Evolutionary conservation across 23 red algal species (phyloP).

Genomic region (Gracilariopsis chorda): DNA sequence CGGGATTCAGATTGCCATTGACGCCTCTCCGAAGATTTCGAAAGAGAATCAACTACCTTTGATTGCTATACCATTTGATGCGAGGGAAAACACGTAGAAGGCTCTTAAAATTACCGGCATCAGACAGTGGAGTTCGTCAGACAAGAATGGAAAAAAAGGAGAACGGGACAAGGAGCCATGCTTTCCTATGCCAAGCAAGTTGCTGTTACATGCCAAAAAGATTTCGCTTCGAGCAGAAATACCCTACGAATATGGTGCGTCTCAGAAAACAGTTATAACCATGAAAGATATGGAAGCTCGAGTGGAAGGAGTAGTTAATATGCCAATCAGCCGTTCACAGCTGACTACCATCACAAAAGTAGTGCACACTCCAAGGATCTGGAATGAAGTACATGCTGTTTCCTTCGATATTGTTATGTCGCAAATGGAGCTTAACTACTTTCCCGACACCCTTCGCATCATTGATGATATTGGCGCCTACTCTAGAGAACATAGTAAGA

Average conservation of each 20-base stretch:
- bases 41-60: neutral
- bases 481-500: slow-evolving; percentile 7
- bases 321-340: slow-evolving; percentile 6
- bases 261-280: slow-evolving; percentile 37
- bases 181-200: neutral
- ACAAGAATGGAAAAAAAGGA: neutral
- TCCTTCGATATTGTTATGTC: slow-evolving; percentile 9
- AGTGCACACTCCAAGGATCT: slow-evolving; percentile 31
- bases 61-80: slow-evolving; percentile 39
- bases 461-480: slow-evolving; percentile 20
- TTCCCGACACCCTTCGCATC: slow-evolving; percentile 42
- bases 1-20: slow-evolving; percentile 49
- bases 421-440: neutral
- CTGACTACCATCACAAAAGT: neutral
- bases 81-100: slow-evolving; percentile 20
- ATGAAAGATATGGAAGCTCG: neutral
- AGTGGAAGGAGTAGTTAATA: slow-evolving; percentile 13
- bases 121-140: neutral
- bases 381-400: slow-evolving; percentile 48
- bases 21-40: slow-evolving; percentile 10
- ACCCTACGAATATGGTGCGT: slow-evolving; percentile 14
- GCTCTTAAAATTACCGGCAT: neutral
- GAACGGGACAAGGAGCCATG: neutral
- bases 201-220: neutral
- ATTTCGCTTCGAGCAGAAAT: slow-evolving; percentile 45